Base-by-base conservation (phyloP, 805 yeast genomes). In the Wickerhamomyces ciferrii region DNA sequence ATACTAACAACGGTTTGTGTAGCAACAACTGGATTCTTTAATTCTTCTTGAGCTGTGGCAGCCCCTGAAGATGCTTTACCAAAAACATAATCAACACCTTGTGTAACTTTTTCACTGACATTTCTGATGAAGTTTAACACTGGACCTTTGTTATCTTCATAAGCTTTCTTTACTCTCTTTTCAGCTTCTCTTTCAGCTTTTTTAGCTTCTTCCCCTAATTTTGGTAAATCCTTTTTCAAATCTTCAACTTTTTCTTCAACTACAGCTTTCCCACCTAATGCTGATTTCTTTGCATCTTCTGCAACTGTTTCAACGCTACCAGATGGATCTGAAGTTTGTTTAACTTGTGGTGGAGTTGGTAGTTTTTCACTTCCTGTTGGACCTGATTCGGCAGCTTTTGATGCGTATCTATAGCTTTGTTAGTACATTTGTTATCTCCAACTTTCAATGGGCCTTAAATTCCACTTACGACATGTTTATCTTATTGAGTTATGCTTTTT, bases 1-100 rank as follows among this genome's bases (percentile, higher is more conserved):
- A 72, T 58, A 27, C 78, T 72, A 39, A 78, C 68, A 17, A 77
- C 67, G 3, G 74, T 63, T 61, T 81, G 85, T 29, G 77, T 62
- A 18, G 76, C 65, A 41, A 82, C 84, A 4, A 76, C 84, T 0
- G 87, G 87, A 67, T 82, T 81, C 56, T 79, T 71, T 52, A 81
- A 68, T 60, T 80, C 85, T 31, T 60, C 60, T 25, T 48, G 39
- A 23, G 68, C 56, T 20, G 52, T 47, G 15, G 46, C 49, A 21
- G 54, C 44, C 17, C 62, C 58, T 15, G 54, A 42, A 20, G 52
- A 45, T 7, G 62, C 49, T 24, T 60, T 42, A 18, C 55, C 49
- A 13, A 44, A 44, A 17, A 54, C 49, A 29, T 55, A 57, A 24
- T 49, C 47, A 17, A 55, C 50, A 7, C 59, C 58, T n/a, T 48